These are phyloP conservation scores for Brassica hybrid DNA, from an alignment of 441 rosid genomes.

Conservation along the genomic window DNA sequence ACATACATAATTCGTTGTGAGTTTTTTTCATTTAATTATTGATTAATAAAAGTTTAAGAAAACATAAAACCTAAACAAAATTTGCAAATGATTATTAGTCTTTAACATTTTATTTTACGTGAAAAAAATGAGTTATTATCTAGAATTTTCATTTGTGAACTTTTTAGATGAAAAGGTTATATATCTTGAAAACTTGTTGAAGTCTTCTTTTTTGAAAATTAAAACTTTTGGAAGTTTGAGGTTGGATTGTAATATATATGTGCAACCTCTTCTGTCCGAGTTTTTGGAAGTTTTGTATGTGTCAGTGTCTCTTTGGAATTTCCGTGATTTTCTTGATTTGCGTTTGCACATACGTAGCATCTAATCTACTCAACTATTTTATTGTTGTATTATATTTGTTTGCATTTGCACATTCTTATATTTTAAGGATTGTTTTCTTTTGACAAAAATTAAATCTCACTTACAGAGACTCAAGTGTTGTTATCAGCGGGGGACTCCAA, in stretches of 20 bases:
- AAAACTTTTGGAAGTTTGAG: constrained; percentile 5
- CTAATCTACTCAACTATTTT: too few relatives aligned
- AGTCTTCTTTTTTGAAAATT: background rate
- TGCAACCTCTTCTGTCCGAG: background rate
- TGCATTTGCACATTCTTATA: too few relatives aligned
- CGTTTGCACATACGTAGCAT: too few relatives aligned
- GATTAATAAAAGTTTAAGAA: background rate
- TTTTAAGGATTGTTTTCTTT: too few relatives aligned
- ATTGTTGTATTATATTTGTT: too few relatives aligned
- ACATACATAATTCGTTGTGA: constrained; percentile 31
- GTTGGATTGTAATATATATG: background rate
- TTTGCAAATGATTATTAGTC: background rate
- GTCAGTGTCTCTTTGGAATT: background rate
- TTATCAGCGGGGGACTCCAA: background rate
- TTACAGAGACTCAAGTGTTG: background rate
- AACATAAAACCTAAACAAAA: background rate
- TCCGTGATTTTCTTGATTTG: too few relatives aligned
- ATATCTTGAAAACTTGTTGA: background rate
- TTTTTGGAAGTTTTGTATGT: background rate
- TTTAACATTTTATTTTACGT: background rate
- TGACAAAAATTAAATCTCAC: background rate
- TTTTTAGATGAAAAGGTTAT: background rate
- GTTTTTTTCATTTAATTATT: background rate
- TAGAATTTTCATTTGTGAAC: background rate
- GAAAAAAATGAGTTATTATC: background rate